Percentiles rank a stretch among this genome's conserved stretches.
Conservation (phyloP, 441 rosid genomes). For the Cnidoscolus chayamansa region DNA sequence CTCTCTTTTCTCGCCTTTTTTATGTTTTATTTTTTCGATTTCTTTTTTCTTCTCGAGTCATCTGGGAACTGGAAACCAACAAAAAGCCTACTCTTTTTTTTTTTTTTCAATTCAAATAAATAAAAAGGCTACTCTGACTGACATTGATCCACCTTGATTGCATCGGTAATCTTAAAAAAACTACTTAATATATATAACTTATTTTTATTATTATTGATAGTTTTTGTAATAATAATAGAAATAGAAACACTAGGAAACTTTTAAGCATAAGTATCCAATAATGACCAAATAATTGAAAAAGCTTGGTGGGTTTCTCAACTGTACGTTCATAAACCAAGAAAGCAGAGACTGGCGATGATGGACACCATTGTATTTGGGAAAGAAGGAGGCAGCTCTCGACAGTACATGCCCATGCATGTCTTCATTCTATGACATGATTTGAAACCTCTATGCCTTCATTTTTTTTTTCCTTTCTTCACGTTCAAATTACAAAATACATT, state of each 20-base stretch:
- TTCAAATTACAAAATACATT: conserved; percentile 18
- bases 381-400: conserved; percentile 25
- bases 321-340: background rate
- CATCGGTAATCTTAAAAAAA: too few relatives aligned
- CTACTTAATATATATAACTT: too few relatives aligned
- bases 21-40: too few relatives aligned
- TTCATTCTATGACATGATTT: conserved; percentile 21
- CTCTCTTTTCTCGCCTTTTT: too few relatives aligned
- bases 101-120: too few relatives aligned
- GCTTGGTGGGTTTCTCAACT: conserved; percentile 8
- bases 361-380: background rate
- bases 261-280: conserved; percentile 29
- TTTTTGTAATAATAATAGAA: conserved; percentile 8
- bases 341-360: background rate
- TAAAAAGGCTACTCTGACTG: too few relatives aligned
- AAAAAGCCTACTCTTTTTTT: too few relatives aligned
- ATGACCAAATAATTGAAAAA: conserved; percentile 21
- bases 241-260: conserved; percentile 19
- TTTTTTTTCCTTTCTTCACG: too few relatives aligned
- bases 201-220: too few relatives aligned
- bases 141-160: too few relatives aligned
- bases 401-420: conserved; percentile 21
- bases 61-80: too few relatives aligned
- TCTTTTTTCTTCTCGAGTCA: too few relatives aligned
- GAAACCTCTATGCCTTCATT: background rate